Base-by-base conservation (phyloP, 805 yeast species). In the Candida insectorum region DNA sequence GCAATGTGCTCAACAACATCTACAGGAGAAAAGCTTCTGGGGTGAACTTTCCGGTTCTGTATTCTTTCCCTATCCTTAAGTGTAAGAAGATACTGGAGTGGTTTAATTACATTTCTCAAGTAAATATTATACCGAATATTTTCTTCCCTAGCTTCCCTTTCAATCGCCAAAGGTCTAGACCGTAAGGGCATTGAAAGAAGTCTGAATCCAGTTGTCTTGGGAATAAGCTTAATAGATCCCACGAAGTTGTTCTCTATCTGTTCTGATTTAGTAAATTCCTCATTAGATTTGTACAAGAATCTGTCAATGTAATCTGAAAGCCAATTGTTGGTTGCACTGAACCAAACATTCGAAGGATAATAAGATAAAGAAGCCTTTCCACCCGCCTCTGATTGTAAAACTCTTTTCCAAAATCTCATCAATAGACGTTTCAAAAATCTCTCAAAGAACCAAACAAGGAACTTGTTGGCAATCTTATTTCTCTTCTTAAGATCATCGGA, bases 301-400 rank as follows among this genome's bases (percentile, higher is more conserved):
- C 54, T 51, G 0, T 47, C 44, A 20, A 60, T 53, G 47, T 82
- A 83, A 10, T 36, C 42, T 4, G 54, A 48, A 33, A 69, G 49
- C 61, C 71, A 81, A 1, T 56, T 55, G 9, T 45, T 45, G 2
- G 75, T 60, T 12, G 73, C 54, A 22, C 28, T 26, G 7, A 44
- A 49, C 95, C 95, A 87, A 1, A 62, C 54, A 16, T 58, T 63
- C 34, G 79, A 87, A 12, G 80, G 67, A 46, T 73, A 85, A 48
- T 64, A 85, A 6, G 29, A 34, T 22, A 40, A 28, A 10, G 4
- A 3, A 6, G 27, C 23, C 13, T 17, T 21, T 12, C 35, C 37
- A 4, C 42, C 43, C 2, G 33, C 24, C 13, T 6, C 9, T 9
- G 11, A n/a, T 16, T 24, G 18, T 3, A 29, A 23, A 4, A 39